Base-by-base conservation (phyloP, 805 yeast genomes). In the Saccharomycopsis fermentans region DNA sequence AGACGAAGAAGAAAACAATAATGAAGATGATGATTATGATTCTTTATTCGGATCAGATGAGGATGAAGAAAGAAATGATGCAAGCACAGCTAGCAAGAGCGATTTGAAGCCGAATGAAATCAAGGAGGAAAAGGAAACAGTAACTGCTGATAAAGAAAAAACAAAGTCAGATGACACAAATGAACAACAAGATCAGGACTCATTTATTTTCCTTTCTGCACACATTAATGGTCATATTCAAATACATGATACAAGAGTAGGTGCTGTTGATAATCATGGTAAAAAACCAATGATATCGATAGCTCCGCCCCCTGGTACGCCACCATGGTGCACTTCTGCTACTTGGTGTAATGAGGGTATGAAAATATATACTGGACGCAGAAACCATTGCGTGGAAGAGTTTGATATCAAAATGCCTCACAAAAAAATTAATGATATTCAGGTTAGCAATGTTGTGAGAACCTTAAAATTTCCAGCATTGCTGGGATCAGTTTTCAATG, bases 271-370 rank as follows among this genome's bases (percentile, higher is more conserved):
- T 17, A 32, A n/a, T 19, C 55, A 56, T 14, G 47, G 48, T 5
- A 63, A 59, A 11, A 64, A 59, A 17, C 54, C 55, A 16, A 51
- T 43, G 50, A 43, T 43, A 21, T 43, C 50, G 2, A 43, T 43
- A 43, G 50, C 50, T 21, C 50, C 50, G n/a, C 84, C 89, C 1
- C 73, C 78, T 9, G 81, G 81, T 1, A 79, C 86, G 0, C 96
- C 98, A 0, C 98, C 98, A 0, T 94, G 98, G 98, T 86, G 96
- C 70, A 83, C 86, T 79, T 80, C 89, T 6, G 81, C 96, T 0
- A 81, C 87, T 58, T 92, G 98, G 97, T 84, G 96, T 8, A 75
- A 75, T 55, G 84, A 86, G 65, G 99, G 99, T 11, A 84, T 87
- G 58, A 76, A 73, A 48, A 76, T 90, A 4, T 92, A 77, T 67